Conservation (phyloP, 2,329 filamentous ascomycete species). For the Huntiella savannae region DNA sequence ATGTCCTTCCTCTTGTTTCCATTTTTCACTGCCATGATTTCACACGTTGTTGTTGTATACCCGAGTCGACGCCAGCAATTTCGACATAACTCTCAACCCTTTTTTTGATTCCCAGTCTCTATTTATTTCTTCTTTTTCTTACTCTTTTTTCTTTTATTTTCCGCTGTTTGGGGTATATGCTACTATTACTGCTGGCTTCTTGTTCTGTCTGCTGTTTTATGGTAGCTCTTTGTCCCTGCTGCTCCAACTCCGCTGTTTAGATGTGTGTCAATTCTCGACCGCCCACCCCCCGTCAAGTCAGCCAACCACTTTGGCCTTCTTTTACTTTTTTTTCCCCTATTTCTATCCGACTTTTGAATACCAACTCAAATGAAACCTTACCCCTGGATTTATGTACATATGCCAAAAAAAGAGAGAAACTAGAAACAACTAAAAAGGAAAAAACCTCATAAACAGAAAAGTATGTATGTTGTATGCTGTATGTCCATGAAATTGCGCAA, state of each 20-base stretch:
- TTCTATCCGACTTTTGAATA: background rate
- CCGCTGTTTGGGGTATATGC: background rate
- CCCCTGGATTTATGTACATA: constrained; percentile 7
- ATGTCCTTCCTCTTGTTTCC: too few relatives aligned
- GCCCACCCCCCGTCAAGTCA: too few relatives aligned
- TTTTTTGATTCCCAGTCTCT: constrained; percentile 2
- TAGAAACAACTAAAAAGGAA: constrained; percentile 2
- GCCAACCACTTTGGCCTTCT: background rate
- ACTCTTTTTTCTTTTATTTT: background rate
- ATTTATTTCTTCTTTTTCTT: constrained; percentile 1
- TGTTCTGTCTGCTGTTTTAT: background rate
- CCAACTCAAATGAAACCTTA: too few relatives aligned
- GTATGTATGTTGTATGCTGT: too few relatives aligned
- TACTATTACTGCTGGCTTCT: background rate
- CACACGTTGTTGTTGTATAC: too few relatives aligned
- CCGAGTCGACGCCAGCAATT: background rate
- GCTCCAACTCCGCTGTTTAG: constrained; percentile 1
- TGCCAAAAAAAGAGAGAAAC: constrained; percentile 14
- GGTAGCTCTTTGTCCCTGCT: background rate
- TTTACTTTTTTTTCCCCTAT: constrained; percentile 5
- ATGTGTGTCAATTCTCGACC: constrained; percentile 1
- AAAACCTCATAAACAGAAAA: background rate
- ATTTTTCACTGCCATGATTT: too few relatives aligned
- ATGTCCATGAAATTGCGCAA: too few relatives aligned
- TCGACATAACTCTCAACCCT: background rate